These are phyloP conservation scores for Immersiporthe knoxdaviesiana DNA, from an alignment of 2,329 filamentous ascomycete species.

Conservation along the genomic window DNA sequence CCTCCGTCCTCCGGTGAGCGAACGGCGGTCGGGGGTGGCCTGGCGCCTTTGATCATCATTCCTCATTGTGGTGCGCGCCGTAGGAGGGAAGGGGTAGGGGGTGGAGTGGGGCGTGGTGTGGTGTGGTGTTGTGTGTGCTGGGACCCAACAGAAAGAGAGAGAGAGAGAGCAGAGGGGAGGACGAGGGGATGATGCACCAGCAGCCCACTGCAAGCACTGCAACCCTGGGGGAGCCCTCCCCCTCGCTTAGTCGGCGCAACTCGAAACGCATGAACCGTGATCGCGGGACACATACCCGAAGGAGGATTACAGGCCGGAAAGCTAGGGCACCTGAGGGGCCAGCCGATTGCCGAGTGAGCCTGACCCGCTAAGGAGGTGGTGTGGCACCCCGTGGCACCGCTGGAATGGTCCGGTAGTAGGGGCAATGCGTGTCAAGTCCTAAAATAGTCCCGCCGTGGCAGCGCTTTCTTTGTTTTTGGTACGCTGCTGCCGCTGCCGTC, in stretches of 20 bases:
- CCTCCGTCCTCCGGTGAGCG: not conserved
- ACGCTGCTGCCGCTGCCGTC: not conserved
- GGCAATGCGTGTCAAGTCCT: conserved; percentile 22
- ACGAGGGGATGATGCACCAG: conserved; percentile 2
- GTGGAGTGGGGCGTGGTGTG: not conserved
- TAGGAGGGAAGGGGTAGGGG: not conserved
- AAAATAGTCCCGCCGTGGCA: conserved; percentile 9
- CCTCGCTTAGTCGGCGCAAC: conserved; percentile 20
- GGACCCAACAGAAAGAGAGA: not conserved
- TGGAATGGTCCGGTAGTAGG: conserved; percentile 13
- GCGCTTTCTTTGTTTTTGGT: not conserved
- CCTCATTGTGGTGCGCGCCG: conserved; percentile 1
- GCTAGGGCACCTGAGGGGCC: conserved; percentile 17
- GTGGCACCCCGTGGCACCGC: conserved; percentile 17
- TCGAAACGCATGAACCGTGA: conserved; percentile 29
- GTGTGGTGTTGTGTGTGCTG: not conserved
- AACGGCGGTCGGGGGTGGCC: not conserved
- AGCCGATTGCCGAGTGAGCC: conserved; percentile 29
- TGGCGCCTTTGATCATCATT: not conserved
- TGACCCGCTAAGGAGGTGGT: conserved; percentile 7
- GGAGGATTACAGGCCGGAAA: conserved; percentile 22
- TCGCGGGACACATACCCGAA: conserved; percentile 25
- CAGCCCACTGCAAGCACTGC: conserved; percentile 9
- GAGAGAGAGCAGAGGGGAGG: not conserved
- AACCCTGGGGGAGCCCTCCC: conserved; percentile 21